Conservation (phyloP, 2,329 filamentous ascomycete genomes). For the Truncatella angustata region DNA sequence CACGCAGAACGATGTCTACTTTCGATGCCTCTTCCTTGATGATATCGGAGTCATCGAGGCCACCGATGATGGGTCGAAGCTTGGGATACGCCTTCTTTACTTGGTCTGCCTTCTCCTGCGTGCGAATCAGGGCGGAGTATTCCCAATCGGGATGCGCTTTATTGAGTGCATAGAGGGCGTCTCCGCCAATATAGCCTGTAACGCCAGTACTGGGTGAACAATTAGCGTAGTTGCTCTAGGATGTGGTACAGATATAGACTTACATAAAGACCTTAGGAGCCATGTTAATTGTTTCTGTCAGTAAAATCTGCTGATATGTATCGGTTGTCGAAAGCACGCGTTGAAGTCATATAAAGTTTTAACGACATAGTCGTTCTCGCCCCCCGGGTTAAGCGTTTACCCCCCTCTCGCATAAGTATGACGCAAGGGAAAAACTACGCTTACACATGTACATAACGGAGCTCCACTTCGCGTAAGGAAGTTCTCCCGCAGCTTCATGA, state of each 20-base stretch:
- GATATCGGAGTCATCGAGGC: constrained; percentile 6
- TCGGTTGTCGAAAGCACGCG: no score
- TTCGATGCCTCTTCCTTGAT: constrained; percentile 10
- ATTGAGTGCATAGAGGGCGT: constrained; percentile 7
- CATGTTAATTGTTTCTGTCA: no score
- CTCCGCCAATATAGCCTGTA: constrained; percentile 14
- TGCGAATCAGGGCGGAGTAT: constrained; percentile 9
- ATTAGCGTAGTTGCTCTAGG: no score
- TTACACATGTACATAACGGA: background rate
- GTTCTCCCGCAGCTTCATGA: no score
- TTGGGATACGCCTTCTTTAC: constrained; percentile 10
- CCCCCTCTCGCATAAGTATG: background rate
- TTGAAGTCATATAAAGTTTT: no score
- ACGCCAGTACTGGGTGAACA: constrained; percentile 7
- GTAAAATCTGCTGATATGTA: no score
- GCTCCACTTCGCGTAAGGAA: no score
- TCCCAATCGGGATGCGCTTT: constrained; percentile 11
- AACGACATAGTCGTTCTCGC: no score
- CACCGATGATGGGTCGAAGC: constrained; percentile 4
- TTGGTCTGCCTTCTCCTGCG: constrained; percentile 11
- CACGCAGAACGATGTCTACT: constrained; percentile 12
- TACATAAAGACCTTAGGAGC: background rate
- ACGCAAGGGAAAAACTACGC: background rate
- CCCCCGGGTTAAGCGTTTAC: background rate
- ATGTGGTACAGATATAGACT: no score